These are phyloP conservation scores for Monosporozyma yasuniensis DNA, from an alignment of 805 yeast species.

Conservation along the genomic window DNA sequence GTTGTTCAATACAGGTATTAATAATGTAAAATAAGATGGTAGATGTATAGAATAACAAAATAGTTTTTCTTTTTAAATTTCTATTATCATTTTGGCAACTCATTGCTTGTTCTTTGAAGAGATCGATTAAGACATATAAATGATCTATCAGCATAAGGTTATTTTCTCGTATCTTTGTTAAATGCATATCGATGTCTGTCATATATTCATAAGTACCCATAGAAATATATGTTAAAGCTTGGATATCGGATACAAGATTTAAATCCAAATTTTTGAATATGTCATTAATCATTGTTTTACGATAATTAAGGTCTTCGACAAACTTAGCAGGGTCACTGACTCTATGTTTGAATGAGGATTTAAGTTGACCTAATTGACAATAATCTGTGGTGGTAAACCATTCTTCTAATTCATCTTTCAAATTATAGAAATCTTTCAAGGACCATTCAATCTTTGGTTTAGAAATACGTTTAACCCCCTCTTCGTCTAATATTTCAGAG, in stretches of 20 bases:
- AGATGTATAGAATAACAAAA: conserved; percentile 18
- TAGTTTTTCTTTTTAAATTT: conserved; percentile 15
- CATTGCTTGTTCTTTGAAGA: conserved; percentile 17
- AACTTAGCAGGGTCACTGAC: conserved; percentile 8
- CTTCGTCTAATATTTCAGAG: conserved; percentile 16
- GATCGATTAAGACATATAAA: conserved; percentile 9
- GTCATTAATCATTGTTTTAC: conserved; percentile 4
- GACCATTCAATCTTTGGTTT: conserved; percentile 39
- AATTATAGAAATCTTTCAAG: conserved; percentile 30
- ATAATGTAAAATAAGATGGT: conserved; percentile 20
- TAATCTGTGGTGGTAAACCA: conserved; percentile 37
- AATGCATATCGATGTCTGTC: conserved; percentile 11
- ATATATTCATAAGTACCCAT: conserved; percentile 18
- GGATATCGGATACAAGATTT: conserved; percentile 7
- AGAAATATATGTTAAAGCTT: conserved; percentile 20
- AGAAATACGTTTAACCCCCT: conserved; percentile 23
- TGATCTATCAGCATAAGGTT: conserved; percentile 12
- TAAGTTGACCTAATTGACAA: conserved; percentile 9
- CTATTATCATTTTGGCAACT: conserved; percentile 19
- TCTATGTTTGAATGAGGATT: conserved; percentile 12
- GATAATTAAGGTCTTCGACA: conserved; percentile 13
- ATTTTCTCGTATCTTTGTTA: conserved; percentile 16
- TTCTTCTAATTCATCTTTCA: conserved; percentile 37
- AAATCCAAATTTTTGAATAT: not conserved
- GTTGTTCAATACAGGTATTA: conserved; percentile 16